Conservation (phyloP, 225 moss, liverwort and hornwort species). For the Pseudisothecium myosuroides region DNA sequence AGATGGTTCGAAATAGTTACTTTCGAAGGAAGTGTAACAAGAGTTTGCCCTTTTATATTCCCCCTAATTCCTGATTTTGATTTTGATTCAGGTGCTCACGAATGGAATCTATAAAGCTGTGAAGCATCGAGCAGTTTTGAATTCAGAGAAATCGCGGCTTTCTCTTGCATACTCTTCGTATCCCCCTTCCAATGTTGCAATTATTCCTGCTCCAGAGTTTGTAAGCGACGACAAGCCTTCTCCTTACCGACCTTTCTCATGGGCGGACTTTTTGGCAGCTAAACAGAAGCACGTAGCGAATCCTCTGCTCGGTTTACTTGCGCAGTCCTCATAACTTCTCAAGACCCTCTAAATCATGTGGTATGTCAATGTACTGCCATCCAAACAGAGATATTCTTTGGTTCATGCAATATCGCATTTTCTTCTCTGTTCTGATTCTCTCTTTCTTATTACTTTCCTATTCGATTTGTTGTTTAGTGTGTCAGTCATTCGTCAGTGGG, state of each 20-base stretch:
- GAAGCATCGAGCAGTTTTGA: neutral
- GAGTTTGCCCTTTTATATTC: neutral
- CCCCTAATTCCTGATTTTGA: neutral
- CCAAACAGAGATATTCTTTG: neutral
- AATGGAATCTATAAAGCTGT: neutral
- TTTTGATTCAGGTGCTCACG: neutral
- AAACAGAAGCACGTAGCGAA: neutral
- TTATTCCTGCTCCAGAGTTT: neutral
- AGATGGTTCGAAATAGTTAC: too few species aligned
- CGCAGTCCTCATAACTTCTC: neutral
- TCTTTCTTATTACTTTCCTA: too few species aligned
- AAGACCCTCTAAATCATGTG: neutral
- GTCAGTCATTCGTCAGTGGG: neutral
- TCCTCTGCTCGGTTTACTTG: constrained; percentile 8
- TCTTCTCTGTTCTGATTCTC: neutral
- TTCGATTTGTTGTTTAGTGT: neutral
- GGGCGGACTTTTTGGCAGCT: neutral
- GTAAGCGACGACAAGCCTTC: neutral
- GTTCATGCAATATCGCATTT: neutral
- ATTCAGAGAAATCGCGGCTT: neutral
- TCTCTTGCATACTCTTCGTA: neutral
- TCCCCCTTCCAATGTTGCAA: neutral
- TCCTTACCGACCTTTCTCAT: constrained; percentile 5
- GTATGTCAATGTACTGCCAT: too few species aligned
- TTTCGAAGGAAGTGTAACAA: neutral